These are phyloP conservation scores for Ophiostoma himal-ulmi DNA, from an alignment of 2,329 filamentous ascomycete genomes.

Conservation along the genomic window DNA sequence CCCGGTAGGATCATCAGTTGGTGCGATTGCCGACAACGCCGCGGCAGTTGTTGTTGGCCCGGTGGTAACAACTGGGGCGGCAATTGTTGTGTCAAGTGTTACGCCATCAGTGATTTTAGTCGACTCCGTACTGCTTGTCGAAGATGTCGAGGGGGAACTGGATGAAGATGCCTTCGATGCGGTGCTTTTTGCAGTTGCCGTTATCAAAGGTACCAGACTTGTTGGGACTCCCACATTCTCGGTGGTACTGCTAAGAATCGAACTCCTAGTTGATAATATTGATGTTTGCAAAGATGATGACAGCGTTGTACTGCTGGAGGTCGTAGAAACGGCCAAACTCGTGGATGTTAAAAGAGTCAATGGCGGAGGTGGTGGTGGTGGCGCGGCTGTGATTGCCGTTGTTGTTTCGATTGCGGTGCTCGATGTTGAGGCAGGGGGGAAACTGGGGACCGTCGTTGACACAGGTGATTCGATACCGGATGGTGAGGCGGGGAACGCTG, in stretches of 20 bases:
- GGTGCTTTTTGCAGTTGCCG: background rate
- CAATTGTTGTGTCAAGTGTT: background rate
- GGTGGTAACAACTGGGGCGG: background rate
- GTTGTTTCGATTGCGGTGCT: background rate
- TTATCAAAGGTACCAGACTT: background rate
- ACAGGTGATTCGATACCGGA: background rate
- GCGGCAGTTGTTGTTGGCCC: background rate
- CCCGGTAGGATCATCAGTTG: background rate
- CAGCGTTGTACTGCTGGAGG: background rate
- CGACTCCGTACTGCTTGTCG: background rate
- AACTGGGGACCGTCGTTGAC: background rate
- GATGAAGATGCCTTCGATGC: background rate
- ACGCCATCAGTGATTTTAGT: background rate
- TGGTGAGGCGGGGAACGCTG: background rate
- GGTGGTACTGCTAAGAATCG: background rate
- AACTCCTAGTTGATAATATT: no score
- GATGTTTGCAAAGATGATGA: background rate
- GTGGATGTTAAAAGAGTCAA: background rate
- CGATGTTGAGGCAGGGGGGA: background rate
- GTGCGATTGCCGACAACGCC: background rate
- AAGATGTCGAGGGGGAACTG: background rate
- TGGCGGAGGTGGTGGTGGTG: background rate
- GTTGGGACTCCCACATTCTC: background rate
- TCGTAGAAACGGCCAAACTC: background rate
- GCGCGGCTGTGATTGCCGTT: background rate